Percentiles rank a stretch among this genome's conserved stretches.
phyloP scores from a whole-genome alignment of 1,284 basidiomycete species.

The Inonotus hispidus region DNA sequence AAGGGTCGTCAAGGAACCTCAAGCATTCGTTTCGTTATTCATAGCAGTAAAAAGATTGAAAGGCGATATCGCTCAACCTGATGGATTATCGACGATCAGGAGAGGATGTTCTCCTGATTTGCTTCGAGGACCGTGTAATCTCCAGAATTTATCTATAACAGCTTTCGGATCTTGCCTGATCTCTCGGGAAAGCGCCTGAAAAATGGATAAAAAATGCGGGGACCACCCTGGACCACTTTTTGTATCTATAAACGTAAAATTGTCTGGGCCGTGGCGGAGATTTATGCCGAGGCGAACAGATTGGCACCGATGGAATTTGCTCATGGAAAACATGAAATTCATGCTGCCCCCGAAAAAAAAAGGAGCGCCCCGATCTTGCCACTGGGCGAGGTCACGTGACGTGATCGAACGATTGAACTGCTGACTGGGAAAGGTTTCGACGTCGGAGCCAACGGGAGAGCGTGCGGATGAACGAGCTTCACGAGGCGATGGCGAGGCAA shows the following conservation, averaged over 20 bases:
- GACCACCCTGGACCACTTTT: neutral
- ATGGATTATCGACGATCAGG: neutral
- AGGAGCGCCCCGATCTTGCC: neutral
- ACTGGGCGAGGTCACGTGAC: neutral
- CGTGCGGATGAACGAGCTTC: neutral
- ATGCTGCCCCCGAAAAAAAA: neutral
- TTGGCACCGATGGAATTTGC: neutral
- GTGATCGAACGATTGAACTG: neutral
- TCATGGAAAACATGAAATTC: neutral
- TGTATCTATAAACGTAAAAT: neutral
- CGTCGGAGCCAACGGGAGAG: neutral
- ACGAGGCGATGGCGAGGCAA: neutral
- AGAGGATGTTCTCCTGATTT: neutral
- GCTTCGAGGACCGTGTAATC: neutral
- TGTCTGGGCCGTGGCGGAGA: neutral
- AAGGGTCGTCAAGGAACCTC: neutral
- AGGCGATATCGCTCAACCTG: neutral
- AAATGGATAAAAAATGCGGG: neutral
- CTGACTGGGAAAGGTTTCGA: neutral
- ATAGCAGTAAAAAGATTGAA: neutral
- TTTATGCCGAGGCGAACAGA: neutral
- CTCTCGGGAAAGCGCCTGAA: neutral
- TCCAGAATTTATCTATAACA: neutral
- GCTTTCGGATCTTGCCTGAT: neutral
- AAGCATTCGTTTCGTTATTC: neutral